Base-by-base conservation (phyloP, 371 early-diverging fungal genomes). In the Circinella umbellata region DNA sequence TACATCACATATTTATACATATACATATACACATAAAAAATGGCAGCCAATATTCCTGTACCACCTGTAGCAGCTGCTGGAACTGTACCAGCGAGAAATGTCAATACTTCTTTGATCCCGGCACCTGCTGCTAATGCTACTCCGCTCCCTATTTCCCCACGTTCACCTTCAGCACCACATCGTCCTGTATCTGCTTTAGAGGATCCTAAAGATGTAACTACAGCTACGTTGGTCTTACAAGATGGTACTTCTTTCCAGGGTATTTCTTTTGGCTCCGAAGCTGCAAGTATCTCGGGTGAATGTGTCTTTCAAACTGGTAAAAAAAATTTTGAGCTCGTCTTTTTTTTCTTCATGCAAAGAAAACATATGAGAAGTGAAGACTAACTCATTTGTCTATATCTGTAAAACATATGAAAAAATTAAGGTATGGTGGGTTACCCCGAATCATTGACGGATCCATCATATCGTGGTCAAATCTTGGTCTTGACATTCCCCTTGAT, bases 301-400 rank as follows among this genome's bases (percentile, higher is more conserved):
- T 95, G 95, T 74, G 99, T 98, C 69, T 98, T 98, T 84, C 96
- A 96, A 80, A 98, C 98, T 61, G 98, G 98, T 94, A 83, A 72
- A 27, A 27, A 27, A 27, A 85, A 13, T 36, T 1, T 51, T 51
- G 65, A 64, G 14, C 48, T 13, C 15, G 53, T 53, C 4, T 57
- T 57, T 34, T 57, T 18, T 10, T n/a, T 10, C 20, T 17, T 54
- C 54, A 54, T 54, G 54, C 54, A 54, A 54, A 7, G 54, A 10
- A 54, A 64, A n/a, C 48, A 51, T 49, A 65, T 10, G 48, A 37
- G 15, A 5, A 49, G 49, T 39, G 54, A 39, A 57, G 57, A 17
- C 38, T 38, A 46, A 55, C 27, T 27, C 27, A n/a, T 51, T 15
- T 14, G 14, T 39, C 9, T n/a, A 20, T 35, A 38, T 36, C 47